Percentiles rank a stretch among this genome's conserved stretches.
Evolutionary conservation across 208 protist species (phyloP).

Genomic region (Leptomonas seymouri): DNA sequence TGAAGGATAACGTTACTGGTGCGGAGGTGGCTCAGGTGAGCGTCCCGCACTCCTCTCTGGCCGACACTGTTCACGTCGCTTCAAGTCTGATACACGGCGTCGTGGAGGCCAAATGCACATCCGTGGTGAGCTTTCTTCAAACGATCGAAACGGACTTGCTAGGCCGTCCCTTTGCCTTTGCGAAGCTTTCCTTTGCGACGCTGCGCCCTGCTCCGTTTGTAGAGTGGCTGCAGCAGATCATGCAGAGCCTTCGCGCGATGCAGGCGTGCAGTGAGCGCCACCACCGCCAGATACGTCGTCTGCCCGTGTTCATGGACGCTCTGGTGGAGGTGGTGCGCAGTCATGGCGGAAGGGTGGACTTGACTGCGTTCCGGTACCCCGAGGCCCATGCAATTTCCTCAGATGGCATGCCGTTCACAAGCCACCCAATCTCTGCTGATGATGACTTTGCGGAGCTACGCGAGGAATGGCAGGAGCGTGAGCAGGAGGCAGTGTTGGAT

Average conservation of each 20-base stretch:
- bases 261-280: constrained; percentile 8
- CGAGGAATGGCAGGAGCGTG: constrained; percentile 15
- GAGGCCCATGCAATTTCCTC: background rate
- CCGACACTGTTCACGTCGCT: constrained; percentile 7
- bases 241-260: constrained; percentile 15
- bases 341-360: constrained; percentile 47
- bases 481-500: constrained; percentile 28
- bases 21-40: background rate
- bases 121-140: constrained; percentile 12
- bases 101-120: constrained; percentile 23
- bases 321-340: constrained; percentile 39
- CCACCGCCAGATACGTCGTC: constrained; percentile 7
- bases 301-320: constrained; percentile 43
- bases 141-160: constrained; percentile 16
- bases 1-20: no score
- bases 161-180: background rate
- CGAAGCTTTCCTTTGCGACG: constrained; percentile 13
- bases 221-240: constrained; percentile 21
- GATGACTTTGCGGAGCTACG: constrained; percentile 3
- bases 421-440: background rate
- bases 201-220: constrained; percentile 15
- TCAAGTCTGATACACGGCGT: constrained; percentile 8
- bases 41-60: background rate
- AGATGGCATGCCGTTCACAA: background rate
- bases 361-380: constrained; percentile 8